Base-by-base conservation (phyloP, 352 stramenopile species). In the Thalassiosira hispida region DNA sequence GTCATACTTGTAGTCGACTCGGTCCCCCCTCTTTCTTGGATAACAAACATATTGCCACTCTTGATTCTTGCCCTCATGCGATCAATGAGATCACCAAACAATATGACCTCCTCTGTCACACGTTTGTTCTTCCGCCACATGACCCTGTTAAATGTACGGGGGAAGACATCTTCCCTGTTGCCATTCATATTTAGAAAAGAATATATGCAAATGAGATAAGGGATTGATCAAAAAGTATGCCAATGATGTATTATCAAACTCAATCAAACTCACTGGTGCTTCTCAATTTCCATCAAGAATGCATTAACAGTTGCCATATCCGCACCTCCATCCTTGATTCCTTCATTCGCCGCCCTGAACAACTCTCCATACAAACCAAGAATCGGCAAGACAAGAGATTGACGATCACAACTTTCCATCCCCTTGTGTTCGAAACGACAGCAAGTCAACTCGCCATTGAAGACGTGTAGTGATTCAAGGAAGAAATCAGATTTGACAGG, bases 81-180 rank as follows among this genome's bases (percentile, higher is more conserved):
- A 66, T 82, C 73, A 47, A 82, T 77, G 11, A 82, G 73, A 62
- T 82, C 73, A 40, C 73, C 73, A 61, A 82, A 82, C 4, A 82
- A 66, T 33, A 73, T 40, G 12, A 83, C 74, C 61, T 79, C 74
- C 38, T 83, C 74, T 4, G 18, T 70, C 18, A 83, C 38, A 7
- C 52, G 44, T 27, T 73, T 83, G 60, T 83, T 79, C 60, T 83
- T 83, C 27, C 67, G 66, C 67, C 67, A 83, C 31, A 60, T 79
- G 14, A 73, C 53, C 31, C 67, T 60, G 14, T 79, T 23, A 47
- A 82, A 82, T 6, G 73, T 78, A 8, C 53, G 66, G 23, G 73
- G 73, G 35, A 82, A 82, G 23, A 82, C 53, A 4, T 40, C 27
- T 8, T 82, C 73, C 68, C n/a, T n/a, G n/a, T n/a, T n/a, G n/a